A percentile compares a stretch with the other conserved stretches of the same genome.
Evolutionary conservation across 352 stramenopile genomes (phyloP).

Genomic region (Pythium inflatum): DNA sequence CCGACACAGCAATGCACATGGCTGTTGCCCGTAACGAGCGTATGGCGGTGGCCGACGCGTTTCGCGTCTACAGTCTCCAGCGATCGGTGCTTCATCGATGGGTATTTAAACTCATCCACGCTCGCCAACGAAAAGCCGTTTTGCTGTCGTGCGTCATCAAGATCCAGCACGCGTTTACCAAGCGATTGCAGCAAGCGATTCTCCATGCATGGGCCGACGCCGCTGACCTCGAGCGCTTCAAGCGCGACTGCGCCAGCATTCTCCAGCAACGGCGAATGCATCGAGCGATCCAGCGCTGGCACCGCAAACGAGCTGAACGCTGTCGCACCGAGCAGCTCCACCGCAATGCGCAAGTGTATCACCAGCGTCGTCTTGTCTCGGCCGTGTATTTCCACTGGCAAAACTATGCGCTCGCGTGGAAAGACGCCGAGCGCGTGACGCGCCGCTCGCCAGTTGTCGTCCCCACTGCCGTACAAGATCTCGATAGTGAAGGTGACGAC

Average conservation of each 20-base stretch:
- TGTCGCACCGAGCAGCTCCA: slow-evolving; percentile 27
- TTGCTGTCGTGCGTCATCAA: slow-evolving; percentile 62
- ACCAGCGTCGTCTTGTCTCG: slow-evolving; percentile 38
- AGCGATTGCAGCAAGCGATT: slow-evolving; percentile 10
- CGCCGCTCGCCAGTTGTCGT: no score
- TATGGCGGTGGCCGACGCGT: not conserved
- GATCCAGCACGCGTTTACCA: slow-evolving; percentile 30
- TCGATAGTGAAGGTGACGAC: no score
- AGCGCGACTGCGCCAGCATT: not conserved
- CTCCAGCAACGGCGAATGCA: not conserved
- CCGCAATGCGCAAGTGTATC: slow-evolving; percentile 34
- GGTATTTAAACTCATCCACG: slow-evolving; percentile 2
- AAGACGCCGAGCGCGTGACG: no score
- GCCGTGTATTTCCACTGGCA: slow-evolving; percentile 74
- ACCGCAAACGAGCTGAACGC: not conserved
- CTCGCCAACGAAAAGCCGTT: slow-evolving; percentile 45
- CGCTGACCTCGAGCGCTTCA: not conserved
- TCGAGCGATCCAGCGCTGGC: slow-evolving; percentile 17
- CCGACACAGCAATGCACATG: not conserved
- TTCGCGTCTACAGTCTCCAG: not conserved
- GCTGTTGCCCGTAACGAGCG: not conserved
- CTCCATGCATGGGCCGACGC: slow-evolving; percentile 11
- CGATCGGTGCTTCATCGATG: not conserved
- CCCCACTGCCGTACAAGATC: no score
- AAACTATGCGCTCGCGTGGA: slow-evolving; percentile 76